Base-by-base conservation (phyloP, 2,329 filamentous ascomycete species). In the Teratosphaeria gauchensis region DNA sequence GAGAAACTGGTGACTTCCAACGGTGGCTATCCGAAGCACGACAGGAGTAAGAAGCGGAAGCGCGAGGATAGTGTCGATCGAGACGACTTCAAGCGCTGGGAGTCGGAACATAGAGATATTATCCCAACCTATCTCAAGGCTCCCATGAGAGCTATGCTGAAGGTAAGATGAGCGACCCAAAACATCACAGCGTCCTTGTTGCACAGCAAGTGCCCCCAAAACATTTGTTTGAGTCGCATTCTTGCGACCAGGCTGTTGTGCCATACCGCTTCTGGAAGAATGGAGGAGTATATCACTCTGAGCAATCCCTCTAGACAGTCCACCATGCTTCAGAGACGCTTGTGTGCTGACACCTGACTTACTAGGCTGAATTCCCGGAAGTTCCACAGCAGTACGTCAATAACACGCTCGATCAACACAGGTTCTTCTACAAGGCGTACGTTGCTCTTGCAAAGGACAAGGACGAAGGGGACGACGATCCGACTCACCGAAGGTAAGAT, bases 381-480 rank as follows among this genome's bases (percentile, higher is more conserved):
- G 65, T 77, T 5, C 71, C 75, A 1, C 66, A 69, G 11, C 64
- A 67, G 16, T 71, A 72, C 59, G 73, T 78, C 60, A 62, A 63
- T 19, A 64, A 67, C 21, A 65, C 67, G 1, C 54, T 76, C 5
- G 55, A 32, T 16, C 52, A 58, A 11, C 59, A 71, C 4, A 69
- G 69, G 55, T 72, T 73, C 19, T 69, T 77, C 4, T 77, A 69
- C 64, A 72, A 73, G 59, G 65, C 73, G 1, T 76, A 74, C 58
- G 35, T 71, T 8, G 59, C 67, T 6, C 63, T 78, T 14, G 71
- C 68, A n/a, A 62, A 56, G 8, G 56, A 60, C 24, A 65, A 59
- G 56, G 67, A 68, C 51, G 51, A 58, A 9, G 56, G 30, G 11
- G 58, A 54, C 35, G 55, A 58, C 51, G 56, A 58, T 6, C 38